phyloP scores from a whole-genome alignment of 768 basidiomycete genomes.

The Filobasidium floriforme region DNA sequence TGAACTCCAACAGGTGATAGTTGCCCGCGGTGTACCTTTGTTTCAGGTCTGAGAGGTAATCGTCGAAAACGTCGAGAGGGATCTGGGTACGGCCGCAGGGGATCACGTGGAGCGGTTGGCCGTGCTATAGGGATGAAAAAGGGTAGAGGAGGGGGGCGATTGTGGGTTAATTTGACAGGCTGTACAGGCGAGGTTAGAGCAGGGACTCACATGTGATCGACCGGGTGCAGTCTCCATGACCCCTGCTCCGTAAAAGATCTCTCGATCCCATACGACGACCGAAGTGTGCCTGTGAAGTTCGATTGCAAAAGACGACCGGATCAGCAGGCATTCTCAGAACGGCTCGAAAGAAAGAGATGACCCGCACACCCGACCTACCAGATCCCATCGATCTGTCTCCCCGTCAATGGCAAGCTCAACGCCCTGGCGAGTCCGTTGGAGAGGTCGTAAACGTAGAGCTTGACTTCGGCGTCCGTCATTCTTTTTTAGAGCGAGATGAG shows the following conservation, averaged over 20 bases:
- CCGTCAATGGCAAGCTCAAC: slow-evolving; percentile 71
- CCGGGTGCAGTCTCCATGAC: slow-evolving; percentile 62
- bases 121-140: slow-evolving; percentile 53
- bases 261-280: slow-evolving; percentile 74
- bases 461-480: slow-evolving; percentile 49
- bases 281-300: slow-evolving; percentile 74
- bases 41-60: slow-evolving; percentile 68
- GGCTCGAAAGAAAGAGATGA: neutral
- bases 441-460: slow-evolving; percentile 85
- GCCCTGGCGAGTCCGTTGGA: slow-evolving; percentile 75
- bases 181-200: too few species aligned
- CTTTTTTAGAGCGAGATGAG: neutral
- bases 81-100: slow-evolving; percentile 72
- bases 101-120: slow-evolving; percentile 60
- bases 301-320: neutral
- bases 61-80: slow-evolving; percentile 75
- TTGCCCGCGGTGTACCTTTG: slow-evolving; percentile 83
- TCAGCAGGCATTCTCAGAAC: slow-evolving; percentile 2
- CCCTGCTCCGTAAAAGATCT: slow-evolving; percentile 85
- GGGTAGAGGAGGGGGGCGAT: neutral
- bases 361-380: slow-evolving; percentile 55
- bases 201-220: slow-evolving; percentile 63
- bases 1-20: slow-evolving; percentile 63
- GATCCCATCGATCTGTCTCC: slow-evolving; percentile 84
- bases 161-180: neutral